These are phyloP conservation scores for Apocynum venetum DNA, from an alignment of 257 asterid species.

Conservation along the genomic window DNA sequence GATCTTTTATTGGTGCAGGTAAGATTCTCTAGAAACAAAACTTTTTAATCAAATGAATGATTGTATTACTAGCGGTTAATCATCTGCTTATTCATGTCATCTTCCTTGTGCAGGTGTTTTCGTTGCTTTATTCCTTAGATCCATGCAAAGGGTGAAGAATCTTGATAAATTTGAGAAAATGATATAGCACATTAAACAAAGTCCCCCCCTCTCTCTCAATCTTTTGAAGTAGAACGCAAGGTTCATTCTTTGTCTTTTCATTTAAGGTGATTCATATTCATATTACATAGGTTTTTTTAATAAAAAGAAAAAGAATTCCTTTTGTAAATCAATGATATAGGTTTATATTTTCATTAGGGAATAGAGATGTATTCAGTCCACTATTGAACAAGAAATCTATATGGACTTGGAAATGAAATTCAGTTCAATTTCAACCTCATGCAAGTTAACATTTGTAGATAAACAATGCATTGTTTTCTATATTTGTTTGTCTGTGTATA, in stretches of 20 bases:
- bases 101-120: slow-evolving; percentile 58
- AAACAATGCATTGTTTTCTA: not conserved
- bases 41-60: not conserved
- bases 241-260: not conserved
- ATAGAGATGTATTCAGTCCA: not conserved
- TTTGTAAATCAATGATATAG: not conserved
- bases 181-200: slow-evolving; percentile 32
- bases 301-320: not conserved
- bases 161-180: slow-evolving; percentile 88
- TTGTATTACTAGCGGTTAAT: not conserved
- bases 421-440: not conserved
- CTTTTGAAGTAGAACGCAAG: not conserved
- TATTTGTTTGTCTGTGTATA: not conserved
- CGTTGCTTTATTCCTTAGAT: slow-evolving; percentile 53
- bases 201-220: too few species aligned
- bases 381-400: not conserved
- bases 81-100: not conserved
- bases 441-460: not conserved
- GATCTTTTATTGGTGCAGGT: slow-evolving; percentile 82
- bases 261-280: not conserved
- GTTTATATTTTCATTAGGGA: not conserved
- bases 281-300: not conserved
- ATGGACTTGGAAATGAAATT: not conserved
- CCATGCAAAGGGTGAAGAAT: slow-evolving; percentile 85
- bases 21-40: not conserved